Evolutionary conservation across 768 basidiomycete species (phyloP), one percentile per base, ranked within the genome.

Genomic region (Mycena vitilis): DNA sequence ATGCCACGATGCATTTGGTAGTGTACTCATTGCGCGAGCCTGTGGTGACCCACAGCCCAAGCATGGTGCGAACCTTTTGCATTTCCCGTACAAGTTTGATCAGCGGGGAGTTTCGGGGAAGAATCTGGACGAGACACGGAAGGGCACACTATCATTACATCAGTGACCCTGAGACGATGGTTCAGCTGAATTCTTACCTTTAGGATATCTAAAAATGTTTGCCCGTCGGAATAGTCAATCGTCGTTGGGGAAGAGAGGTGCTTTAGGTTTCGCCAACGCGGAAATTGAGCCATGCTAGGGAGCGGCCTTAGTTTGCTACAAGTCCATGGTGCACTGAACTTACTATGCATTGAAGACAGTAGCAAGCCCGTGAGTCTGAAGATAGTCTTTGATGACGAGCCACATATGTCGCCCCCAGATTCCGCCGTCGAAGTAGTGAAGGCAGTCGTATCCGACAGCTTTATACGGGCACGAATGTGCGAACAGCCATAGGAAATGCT

Each of bases 201-300:
- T 30, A 70, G 58, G 45, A 70, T 70, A n/a, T 70, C 68, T 40
- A 70, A 45, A 36, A 65, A 70, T 12, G 68, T 65, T 65, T 70
- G 68, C 36, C 58, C 68, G 9, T 70, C 68, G 5, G 63, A 65
- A 30, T 70, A 65, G 20, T 70, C 68, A 30, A 70, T 70, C 22
- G 56, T 70, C 37, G 68, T 70, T 4, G 63, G 51, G 4, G 68
- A 59, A n/a, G 51, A 42, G 13, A 61, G 4, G n/a, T 65, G 63
- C 15, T 70, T 61, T n/a, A 70, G 48, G 23, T 44, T 53, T 4
- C 63, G 58, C 68, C 68, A 70, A 20, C 57, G 59, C 8, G 64
- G 68, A 22, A 70, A 70, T 8, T 65, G 12, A 22, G 18, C 48
- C 68, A 70, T 70, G 40, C 68, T 65, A 40, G 25, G 23, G 15